Evolutionary conservation across 257 asterid genomes (phyloP).

Genomic region (Nicotiana tomentosiformis): DNA sequence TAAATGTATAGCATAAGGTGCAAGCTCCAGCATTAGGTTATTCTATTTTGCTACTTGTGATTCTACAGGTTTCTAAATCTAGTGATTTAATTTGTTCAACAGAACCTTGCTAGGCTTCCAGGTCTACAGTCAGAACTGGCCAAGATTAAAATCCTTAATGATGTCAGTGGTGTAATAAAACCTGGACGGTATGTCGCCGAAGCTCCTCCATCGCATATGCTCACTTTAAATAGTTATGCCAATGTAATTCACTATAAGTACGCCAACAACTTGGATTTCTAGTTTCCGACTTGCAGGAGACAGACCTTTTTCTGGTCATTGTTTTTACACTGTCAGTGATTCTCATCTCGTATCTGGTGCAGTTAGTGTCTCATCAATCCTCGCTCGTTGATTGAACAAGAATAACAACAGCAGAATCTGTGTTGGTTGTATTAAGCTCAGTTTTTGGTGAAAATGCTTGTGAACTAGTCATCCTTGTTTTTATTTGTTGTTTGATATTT

Average conservation of each 20-base stretch:
- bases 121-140: conserved; percentile 40
- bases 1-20: not conserved
- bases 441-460: not conserved
- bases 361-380: not conserved
- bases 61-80: not conserved
- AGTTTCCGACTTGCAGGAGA: not conserved
- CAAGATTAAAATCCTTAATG: conserved; percentile 40
- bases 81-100: conserved; percentile 12
- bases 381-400: not conserved
- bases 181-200: conserved; percentile 50
- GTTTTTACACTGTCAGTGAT: not conserved
- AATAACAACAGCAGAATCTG: not conserved
- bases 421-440: not conserved
- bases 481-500: not conserved
- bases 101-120: conserved; percentile 50
- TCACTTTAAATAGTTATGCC: not conserved
- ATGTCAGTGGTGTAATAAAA: conserved; percentile 47
- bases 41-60: not conserved
- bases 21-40: not conserved
- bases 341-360: not conserved
- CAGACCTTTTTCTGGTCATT: not conserved
- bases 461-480: not conserved
- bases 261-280: not conserved
- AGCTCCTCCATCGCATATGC: not conserved
- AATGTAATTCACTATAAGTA: not conserved